Conservation (phyloP, 2,329 filamentous ascomycete genomes). For the Cladosporium sp. region DNA sequence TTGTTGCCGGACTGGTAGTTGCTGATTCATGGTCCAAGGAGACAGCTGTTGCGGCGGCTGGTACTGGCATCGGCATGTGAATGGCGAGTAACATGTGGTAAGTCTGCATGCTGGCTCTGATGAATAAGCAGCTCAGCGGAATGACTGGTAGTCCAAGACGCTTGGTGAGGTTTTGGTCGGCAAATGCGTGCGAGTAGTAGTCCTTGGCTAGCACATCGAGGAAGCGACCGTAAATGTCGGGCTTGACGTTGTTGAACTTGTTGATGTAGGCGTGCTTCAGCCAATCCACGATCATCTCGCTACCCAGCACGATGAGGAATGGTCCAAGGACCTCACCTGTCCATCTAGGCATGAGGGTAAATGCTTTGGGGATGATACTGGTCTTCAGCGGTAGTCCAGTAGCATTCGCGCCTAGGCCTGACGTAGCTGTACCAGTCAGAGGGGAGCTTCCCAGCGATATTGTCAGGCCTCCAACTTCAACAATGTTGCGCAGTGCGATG, state of each 20-base stretch:
- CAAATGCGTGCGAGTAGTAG: constrained; percentile 95
- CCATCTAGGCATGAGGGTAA: constrained; percentile 83
- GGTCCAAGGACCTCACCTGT: constrained; percentile 86
- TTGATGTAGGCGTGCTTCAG: constrained; percentile 96
- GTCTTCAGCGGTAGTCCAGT: constrained; percentile 48
- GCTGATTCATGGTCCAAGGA: constrained; percentile 49
- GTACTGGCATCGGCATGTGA: constrained; percentile 70
- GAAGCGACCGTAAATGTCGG: constrained; percentile 81
- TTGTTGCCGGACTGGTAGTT: constrained; percentile 63
- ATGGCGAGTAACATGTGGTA: constrained; percentile 97
- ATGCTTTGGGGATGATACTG: constrained; percentile 79
- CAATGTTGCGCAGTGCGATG: constrained; percentile 91
- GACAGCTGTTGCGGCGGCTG: constrained; percentile 62
- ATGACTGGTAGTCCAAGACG: constrained; percentile 87
- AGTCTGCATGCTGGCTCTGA: constrained; percentile 88
- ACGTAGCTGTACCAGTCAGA: constrained; percentile 19
- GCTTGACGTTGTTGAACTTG: constrained; percentile 97
- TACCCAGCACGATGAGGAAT: constrained; percentile 88
- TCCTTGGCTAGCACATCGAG: constrained; percentile 94
- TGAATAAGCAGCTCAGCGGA: constrained; percentile 89
- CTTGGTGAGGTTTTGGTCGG: constrained; percentile 82
- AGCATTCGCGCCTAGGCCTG: constrained; percentile 36
- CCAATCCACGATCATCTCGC: constrained; percentile 95
- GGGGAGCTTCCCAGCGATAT: constrained; percentile 33
- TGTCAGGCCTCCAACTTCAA: constrained; percentile 85